Conservation (phyloP, 2,329 filamentous ascomycete species). For the Xylaria hypoxylon region DNA sequence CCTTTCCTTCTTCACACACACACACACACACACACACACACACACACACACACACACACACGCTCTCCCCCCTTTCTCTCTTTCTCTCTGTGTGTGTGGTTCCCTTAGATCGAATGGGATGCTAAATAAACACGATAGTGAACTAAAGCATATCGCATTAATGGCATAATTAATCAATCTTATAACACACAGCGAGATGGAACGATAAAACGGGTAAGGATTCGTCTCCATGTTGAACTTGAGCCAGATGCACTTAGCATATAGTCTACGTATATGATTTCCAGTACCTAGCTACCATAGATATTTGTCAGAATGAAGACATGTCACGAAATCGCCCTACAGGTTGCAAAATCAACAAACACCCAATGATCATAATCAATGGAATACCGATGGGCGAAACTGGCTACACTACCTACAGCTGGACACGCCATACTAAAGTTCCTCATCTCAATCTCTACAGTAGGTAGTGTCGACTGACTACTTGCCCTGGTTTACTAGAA, state of each 20-base stretch:
- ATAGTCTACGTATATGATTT: background rate
- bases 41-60: too few species aligned
- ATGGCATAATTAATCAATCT: conserved; percentile 55
- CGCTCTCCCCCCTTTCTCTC: too few species aligned
- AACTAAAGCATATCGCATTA: conserved; percentile 65
- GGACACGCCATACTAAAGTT: background rate
- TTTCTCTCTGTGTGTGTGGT: background rate
- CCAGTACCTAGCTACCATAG: background rate
- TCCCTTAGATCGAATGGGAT: background rate
- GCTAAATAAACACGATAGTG: conserved; percentile 49
- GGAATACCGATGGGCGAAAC: background rate
- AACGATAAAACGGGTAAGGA: background rate
- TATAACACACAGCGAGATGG: background rate
- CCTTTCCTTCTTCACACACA: background rate
- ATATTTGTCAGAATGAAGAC: background rate
- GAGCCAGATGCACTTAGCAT: background rate
- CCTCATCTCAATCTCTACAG: background rate
- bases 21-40: too few species aligned
- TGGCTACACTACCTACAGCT: too few species aligned
- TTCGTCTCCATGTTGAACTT: background rate
- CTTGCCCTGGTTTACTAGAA: background rate
- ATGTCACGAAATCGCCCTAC: background rate
- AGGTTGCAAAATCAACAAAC: background rate
- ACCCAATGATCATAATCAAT: background rate
- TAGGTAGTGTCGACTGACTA: too few species aligned